Evolutionary conservation across 176 grass and related monocot species (phyloP), one percentile per base, ranked within the genome.

Genomic region (Lolium rigidum): DNA sequence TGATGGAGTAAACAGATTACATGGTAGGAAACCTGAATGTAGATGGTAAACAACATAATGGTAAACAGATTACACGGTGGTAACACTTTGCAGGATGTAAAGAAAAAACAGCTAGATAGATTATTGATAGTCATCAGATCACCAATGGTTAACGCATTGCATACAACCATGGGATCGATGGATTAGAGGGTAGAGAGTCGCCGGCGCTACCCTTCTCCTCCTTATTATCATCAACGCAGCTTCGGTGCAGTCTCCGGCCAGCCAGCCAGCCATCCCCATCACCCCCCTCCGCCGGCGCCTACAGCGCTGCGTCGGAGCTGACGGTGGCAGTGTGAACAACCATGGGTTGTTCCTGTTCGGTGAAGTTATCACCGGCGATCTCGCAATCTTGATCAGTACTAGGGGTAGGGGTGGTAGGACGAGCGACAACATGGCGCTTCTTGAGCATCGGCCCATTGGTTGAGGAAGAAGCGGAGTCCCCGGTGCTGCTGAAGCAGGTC

Each of bases 401-500:
- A 26, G 24, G 24, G 5, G 65, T 84, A 9, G 76, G 77, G n/a
- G 60, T 72, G 80, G 22, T 20, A 6, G 15, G 66, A 39, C 81
- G 81, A 8, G 80, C 80, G 0, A 61, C 59, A 46, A 59, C 15
- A 57, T 46, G 17, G 22, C 47, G 52, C 43, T 64, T 80, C 78
- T 28, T 20, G 1, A 2, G 28, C 75, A 57, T 6, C 5, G 35
- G 51, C 0, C 28, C 18, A 16, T 1, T 50, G 28, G 16, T 0
- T 16, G 74, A 37, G 51, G 26, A 70, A 67, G 64, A 67, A 3
- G 64, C 28, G 28, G 62, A 28, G 14, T 63, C 9, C 15, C 10
- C 26, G 16, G 66, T 31, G 43, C 63, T 83, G 3, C 83, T 92
- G 46, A 84, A 54, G 47, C 65, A 82, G 69, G 83, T 79, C 22